Conservation (phyloP, 1,139 yeast species). For the Arxiozyma slooffiae region DNA sequence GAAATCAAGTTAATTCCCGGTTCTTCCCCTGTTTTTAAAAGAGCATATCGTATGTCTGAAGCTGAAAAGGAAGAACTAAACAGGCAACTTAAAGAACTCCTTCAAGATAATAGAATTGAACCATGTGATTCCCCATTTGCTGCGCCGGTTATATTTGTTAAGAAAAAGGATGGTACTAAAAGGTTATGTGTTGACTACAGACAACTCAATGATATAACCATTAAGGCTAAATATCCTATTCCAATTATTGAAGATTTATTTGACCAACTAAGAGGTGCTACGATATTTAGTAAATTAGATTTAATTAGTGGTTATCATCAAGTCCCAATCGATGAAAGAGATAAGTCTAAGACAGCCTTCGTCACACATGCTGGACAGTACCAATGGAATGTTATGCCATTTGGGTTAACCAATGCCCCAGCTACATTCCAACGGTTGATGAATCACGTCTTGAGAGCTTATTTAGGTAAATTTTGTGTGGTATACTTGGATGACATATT, state of each 20-base stretch:
- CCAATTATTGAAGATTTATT: constrained; percentile 14
- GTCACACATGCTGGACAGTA: constrained; percentile 5
- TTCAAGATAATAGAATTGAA: neutral
- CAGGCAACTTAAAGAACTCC: neutral
- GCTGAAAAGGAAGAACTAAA: neutral
- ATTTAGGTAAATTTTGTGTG: neutral
- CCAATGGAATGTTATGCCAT: constrained; percentile 7
- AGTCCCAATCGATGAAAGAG: constrained; percentile 1
- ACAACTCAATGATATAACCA: constrained; percentile 13
- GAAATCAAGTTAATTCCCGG: too few relatives aligned
- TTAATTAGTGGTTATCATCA: constrained; percentile 5
- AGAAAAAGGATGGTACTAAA: constrained; percentile 13
- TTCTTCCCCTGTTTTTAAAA: too few relatives aligned
- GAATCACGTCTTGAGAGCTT: neutral
- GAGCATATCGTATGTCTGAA: too few relatives aligned
- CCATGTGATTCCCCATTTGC: constrained; percentile 2
- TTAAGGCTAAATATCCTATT: constrained; percentile 14
- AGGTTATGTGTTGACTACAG: constrained; percentile 20
- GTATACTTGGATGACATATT: too few relatives aligned
- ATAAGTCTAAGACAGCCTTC: constrained; percentile 6
- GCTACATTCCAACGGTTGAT: constrained; percentile 4
- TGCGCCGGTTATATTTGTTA: neutral
- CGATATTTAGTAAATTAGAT: constrained; percentile 5
- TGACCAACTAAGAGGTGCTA: neutral
- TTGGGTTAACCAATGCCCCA: constrained; percentile 8